Base-by-base conservation (phyloP, 257 asterid species). In the Lavandula angustifolia region DNA sequence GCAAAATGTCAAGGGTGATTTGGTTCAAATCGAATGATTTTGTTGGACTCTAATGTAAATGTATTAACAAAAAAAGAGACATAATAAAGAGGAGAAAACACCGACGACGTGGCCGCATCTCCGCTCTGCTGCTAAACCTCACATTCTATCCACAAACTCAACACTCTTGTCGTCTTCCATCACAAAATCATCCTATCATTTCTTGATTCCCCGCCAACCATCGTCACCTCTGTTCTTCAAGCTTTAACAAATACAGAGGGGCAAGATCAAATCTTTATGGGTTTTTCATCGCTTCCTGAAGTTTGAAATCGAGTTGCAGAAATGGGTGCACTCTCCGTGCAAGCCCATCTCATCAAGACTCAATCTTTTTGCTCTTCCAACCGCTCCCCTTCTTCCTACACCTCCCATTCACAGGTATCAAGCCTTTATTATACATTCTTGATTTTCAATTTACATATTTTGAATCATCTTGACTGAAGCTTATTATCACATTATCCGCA, bases 281-380 rank as follows among this genome's bases (percentile, higher is more conserved):
- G 72, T 44, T 58, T 64, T 56, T 51, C 53, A 1, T 47, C 44
- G 12, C 22, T 69, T 49, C 68, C 40, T 74, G 50, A 69, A 48
- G 14, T 37, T 65, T 61, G 65, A 68, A 54, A 52, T 43, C 42
- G 42, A n/a, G 55, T 50, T 66, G 50, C 76, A 55, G 44, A 48
- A 42, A 74, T 85, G 94, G 65, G 73, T 68, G 84, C 83, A 68
- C 52, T 82, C 57, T 80, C 80, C 14, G 61, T 70, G 35, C 85
- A 75, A 60, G 56, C 77, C 59, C 16, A 49, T 65, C 41, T 41
- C 67, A 58, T 58, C 64, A 60, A 58, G 49, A 16, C 55, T 35
- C 71, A 64, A 29, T 3, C 6, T 47, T 61, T 22, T 22, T 22
- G 27, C 14, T 38, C 51, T 7, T 42, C 34, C n/a, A 43, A 48